phyloP scores from a whole-genome alignment of 441 rosid genomes.

The Populus trichocarpa region DNA sequence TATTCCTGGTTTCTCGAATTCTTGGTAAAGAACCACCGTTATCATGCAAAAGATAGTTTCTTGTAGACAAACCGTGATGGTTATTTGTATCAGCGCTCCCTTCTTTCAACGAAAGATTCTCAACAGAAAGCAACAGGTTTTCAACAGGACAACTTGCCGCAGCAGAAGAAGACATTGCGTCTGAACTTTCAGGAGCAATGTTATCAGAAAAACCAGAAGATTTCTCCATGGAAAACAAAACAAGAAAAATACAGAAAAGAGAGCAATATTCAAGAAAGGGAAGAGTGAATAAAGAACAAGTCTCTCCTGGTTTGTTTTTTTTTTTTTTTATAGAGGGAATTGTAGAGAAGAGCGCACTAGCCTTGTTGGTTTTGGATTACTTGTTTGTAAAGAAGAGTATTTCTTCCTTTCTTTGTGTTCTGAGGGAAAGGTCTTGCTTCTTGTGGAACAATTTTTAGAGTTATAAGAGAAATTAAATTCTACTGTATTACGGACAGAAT shows the following conservation, averaged over 20 bases:
- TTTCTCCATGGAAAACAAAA: not conserved
- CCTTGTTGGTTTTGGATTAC: not conserved
- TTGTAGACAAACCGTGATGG: not conserved
- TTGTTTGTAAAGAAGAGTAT: not conserved
- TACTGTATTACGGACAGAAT: not conserved
- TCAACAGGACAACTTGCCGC: not conserved
- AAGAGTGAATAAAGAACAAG: not conserved
- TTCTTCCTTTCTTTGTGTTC: not conserved
- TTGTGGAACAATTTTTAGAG: not conserved
- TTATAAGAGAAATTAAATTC: not conserved
- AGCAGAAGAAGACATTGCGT: not conserved
- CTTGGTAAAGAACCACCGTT: not conserved
- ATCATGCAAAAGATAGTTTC: not conserved
- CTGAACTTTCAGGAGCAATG: not conserved
- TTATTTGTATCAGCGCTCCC: not conserved
- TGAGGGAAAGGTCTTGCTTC: not conserved
- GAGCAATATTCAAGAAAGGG: not conserved
- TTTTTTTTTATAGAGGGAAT: not conserved
- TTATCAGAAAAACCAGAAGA: not conserved
- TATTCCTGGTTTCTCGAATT: not conserved
- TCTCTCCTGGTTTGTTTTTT: not conserved
- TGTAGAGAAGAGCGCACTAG: not conserved
- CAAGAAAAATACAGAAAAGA: not conserved
- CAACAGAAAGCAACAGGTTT: not conserved
- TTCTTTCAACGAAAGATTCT: not conserved